Evolutionary conservation across 176 grass and related monocot species (phyloP).

Genomic region (Carex pumila): DNA sequence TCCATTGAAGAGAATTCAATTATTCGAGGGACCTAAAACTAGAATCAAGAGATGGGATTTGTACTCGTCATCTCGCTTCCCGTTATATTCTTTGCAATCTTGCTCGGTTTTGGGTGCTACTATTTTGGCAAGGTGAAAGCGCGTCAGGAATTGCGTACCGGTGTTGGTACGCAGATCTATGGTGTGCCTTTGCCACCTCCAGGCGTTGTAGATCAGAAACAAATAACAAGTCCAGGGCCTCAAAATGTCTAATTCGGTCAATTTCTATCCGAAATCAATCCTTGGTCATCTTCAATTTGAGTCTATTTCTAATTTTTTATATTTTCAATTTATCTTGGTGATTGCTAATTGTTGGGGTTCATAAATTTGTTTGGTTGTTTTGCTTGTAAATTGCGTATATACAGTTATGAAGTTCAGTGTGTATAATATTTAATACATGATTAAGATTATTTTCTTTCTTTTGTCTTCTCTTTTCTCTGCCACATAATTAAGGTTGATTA

Average conservation of each 20-base stretch:
- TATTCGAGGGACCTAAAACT: neutral
- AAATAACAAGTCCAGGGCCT: constrained; percentile 25
- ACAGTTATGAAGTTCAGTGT: neutral
- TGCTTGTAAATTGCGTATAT: neutral
- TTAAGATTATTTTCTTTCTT: neutral
- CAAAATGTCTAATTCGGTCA: constrained; percentile 23
- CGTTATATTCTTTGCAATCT: constrained; percentile 57
- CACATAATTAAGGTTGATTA: constrained; percentile 5
- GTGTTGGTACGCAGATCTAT: constrained; percentile 53
- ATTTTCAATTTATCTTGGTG: neutral
- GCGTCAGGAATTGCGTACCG: constrained; percentile 43
- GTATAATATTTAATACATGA: neutral
- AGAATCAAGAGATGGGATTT: constrained; percentile 42
- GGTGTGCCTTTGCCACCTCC: constrained; percentile 48
- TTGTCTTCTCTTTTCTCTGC: neutral
- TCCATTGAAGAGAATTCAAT: no score
- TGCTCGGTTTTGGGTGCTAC: constrained; percentile 73
- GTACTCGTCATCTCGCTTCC: constrained; percentile 62
- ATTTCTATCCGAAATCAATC: neutral
- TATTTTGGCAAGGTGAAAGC: constrained; percentile 68
- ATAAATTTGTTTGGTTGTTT: constrained; percentile 5
- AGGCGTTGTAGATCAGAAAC: neutral
- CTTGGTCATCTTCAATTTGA: neutral
- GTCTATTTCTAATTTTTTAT: neutral
- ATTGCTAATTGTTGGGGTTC: constrained; percentile 1